These are phyloP conservation scores for Physaria fendleri DNA, from an alignment of 345 rosid genomes.

Conservation along the genomic window DNA sequence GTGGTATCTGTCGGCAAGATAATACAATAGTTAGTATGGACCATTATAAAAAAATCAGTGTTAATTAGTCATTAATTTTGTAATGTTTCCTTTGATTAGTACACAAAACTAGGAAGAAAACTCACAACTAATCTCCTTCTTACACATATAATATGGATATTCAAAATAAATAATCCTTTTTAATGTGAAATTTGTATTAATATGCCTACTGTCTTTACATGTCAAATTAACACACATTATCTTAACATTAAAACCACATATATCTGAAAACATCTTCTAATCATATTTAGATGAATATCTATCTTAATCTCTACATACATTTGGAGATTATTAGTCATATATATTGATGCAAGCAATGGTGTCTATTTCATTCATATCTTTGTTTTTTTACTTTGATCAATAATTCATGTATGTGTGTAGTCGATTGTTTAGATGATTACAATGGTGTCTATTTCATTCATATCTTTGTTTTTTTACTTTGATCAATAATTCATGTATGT, in stretches of 20 bases:
- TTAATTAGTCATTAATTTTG: constrained; percentile 8
- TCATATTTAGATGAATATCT: background rate
- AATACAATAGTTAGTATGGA: background rate
- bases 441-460: too few species aligned
- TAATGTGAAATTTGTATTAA: background rate
- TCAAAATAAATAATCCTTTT: background rate
- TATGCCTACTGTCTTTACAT: background rate
- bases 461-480: too few species aligned
- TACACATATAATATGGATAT: background rate
- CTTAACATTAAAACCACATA: background rate
- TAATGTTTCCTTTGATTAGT: constrained; percentile 14
- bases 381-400: background rate
- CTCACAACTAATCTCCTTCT: background rate
- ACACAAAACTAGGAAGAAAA: background rate
- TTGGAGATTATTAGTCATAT: too few species aligned
- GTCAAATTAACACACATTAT: background rate
- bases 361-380: background rate
- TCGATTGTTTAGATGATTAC: background rate
- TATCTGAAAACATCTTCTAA: background rate
- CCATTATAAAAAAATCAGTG: background rate
- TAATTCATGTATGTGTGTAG: background rate
- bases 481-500: background rate
- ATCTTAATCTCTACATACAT: too few species aligned
- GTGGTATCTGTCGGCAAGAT: constrained; percentile 11
- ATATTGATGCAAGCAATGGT: too few species aligned